Evolutionary conservation across 2,329 filamentous ascomycete species (phyloP).

Genomic region (Xylaria sp.): DNA sequence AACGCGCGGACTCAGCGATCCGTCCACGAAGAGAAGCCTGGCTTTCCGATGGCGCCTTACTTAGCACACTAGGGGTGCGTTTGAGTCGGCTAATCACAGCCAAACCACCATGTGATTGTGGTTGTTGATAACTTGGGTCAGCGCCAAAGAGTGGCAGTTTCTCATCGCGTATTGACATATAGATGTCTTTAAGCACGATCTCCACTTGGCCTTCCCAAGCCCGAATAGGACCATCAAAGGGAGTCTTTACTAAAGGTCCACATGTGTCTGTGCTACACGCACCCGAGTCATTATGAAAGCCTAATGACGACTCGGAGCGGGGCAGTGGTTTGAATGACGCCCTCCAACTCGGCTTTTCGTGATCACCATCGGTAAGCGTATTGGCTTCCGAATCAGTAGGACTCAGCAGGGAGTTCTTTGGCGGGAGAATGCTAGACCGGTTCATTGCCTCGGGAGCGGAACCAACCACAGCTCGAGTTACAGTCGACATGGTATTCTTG

Average conservation of each 20-base stretch:
- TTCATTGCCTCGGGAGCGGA: constrained; percentile 74
- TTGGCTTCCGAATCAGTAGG: constrained; percentile 43
- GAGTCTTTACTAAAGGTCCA: constrained; percentile 80
- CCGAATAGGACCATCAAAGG: constrained; percentile 78
- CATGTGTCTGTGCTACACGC: constrained; percentile 61
- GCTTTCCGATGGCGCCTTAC: constrained; percentile 90
- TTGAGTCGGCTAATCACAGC: constrained; percentile 82
- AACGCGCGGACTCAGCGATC: constrained; percentile 67
- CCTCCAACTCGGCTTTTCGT: constrained; percentile 47
- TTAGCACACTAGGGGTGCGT: constrained; percentile 88
- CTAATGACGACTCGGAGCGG: constrained; percentile 57
- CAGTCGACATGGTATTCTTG: constrained; percentile 94
- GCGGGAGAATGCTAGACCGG: constrained; percentile 65
- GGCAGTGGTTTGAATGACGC: constrained; percentile 63
- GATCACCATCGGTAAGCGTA: constrained; percentile 41
- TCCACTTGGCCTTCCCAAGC: constrained; percentile 93
- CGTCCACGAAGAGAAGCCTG: constrained; percentile 77
- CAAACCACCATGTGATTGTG: constrained; percentile 69
- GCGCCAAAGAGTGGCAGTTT: constrained; percentile 87
- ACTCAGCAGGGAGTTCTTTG: constrained; percentile 50
- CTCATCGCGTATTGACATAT: constrained; percentile 86
- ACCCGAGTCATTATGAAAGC: constrained; percentile 53
- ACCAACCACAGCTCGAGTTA: constrained; percentile 80
- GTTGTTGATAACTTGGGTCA: constrained; percentile 58
- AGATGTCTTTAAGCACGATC: constrained; percentile 90